Evolutionary conservation across 257 asterid species (phyloP), one percentile per base, ranked within the genome.

Genomic region (Handroanthus guayacan): DNA sequence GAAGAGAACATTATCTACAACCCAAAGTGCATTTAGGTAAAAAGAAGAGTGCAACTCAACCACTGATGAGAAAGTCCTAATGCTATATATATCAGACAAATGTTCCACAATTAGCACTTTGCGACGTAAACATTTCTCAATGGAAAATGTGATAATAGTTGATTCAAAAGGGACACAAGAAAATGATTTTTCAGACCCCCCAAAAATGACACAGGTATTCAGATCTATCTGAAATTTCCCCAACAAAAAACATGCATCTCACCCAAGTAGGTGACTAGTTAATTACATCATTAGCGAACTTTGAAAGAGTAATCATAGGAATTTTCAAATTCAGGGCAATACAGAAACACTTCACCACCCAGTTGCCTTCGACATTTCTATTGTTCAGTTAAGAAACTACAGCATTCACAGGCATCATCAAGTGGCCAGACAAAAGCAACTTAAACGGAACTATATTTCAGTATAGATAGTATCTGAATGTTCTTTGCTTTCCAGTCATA

Each of bases 21-120:
- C 13, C 20, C 43, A 13, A 50, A 18, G 18, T 3, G 47, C 74
- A 47, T 47, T 20, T 48, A 48, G 48, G 7, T 9, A 37, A 5
- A 11, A 54, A 56, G 25, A 60, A 74, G 41, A 50, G 38, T 10
- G 50, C 12, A 9, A 31, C 31, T 11, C 52, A 12, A 70, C 48
- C 8, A 62, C 16, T 48, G 34, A 51, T 58, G 72, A 69, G 41
- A 65, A 71, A 25, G 34, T 18, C 67, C 17, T 38, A 69, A 48
- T 31, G 70, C 17, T 44, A 4, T 48, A 52, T 67, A 52, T 11
- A 50, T 39, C 25, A 31, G 31, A 1, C 17, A 43, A 0, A 25
- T 45, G 48, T 56, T 37, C 36, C 39, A 8, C 20, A 69, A 61
- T 50, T 37, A 18, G 57, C 38, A 73, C 75, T 37, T 74, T 6